Conservation (phyloP, 345 rosid species). For the Atalantia buxifolia region DNA sequence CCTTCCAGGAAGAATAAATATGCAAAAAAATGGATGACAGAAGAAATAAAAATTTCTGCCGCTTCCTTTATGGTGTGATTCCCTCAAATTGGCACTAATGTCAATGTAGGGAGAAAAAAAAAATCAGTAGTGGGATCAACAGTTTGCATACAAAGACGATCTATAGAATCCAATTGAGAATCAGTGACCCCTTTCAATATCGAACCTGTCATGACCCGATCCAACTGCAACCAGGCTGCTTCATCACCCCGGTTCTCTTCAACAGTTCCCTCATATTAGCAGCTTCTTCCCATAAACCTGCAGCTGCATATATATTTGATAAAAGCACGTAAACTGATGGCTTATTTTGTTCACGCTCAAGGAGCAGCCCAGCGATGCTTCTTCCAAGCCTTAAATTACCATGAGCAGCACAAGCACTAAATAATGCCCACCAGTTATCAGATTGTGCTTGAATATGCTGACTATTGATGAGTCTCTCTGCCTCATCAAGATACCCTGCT, state of each 20-base stretch:
- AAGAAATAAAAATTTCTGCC: background rate
- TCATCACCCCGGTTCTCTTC: constrained; percentile 38
- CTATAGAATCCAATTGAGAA: background rate
- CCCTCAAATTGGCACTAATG: background rate
- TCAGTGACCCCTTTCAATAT: background rate
- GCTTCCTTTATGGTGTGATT: background rate
- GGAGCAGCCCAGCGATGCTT: constrained; percentile 46
- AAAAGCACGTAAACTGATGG: constrained; percentile 58
- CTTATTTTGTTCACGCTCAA: constrained; percentile 46
- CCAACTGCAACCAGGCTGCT: constrained; percentile 71
- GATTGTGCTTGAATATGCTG: constrained; percentile 31
- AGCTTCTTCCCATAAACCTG: constrained; percentile 81
- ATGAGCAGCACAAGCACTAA: constrained; percentile 78
- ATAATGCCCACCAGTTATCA: constrained; percentile 56
- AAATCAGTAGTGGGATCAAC: background rate
- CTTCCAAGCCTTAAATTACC: constrained; percentile 64
- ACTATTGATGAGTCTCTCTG: constrained; percentile 40
- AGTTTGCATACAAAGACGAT: background rate
- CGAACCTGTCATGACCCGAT: constrained; percentile 29
- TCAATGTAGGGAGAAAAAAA: background rate
- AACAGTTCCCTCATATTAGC: constrained; percentile 44
- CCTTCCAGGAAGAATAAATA: background rate
- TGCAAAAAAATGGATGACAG: background rate
- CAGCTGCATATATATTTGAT: constrained; percentile 71
- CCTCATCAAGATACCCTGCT: constrained; percentile 71